Evolutionary conservation across 495 filamentous ascomycete genomes (phyloP), one percentile per base, ranked within the genome.

Genomic region (Hypoxylon lienhwacheense): DNA sequence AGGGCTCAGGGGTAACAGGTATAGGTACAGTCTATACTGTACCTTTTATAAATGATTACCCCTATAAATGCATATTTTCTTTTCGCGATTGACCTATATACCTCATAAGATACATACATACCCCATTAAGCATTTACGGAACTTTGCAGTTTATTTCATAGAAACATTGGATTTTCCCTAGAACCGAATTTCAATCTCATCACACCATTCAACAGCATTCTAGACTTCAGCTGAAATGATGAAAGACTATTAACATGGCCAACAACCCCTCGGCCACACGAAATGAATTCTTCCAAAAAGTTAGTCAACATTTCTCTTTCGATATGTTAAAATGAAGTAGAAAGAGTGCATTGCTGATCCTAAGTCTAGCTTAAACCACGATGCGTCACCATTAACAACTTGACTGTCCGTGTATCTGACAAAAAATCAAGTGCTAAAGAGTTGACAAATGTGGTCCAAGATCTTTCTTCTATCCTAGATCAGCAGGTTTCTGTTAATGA

Each of bases 301-400:
- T 74, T 63, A 33, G 53, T 48, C 54, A 7, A 32, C 4, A 24
- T 21, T 26, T 24, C 44, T 28, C 28, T 19, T 28, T 8, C 19
- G 17, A 10, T 17, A 5, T 34, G 17, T 26, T 25, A n/a, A n/a
- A n/a, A n/a, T n/a, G n/a, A n/a, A 2, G 10, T 22, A 10, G 22
- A 44, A 21, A 15, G 12, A 36, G 8, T 11, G n/a, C 24, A 35
- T 43, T 53, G 33, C 51, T 63, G 43, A 64, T 62, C 32, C 4
- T 16, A 7, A 5, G 26, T 12, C n/a, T 47, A 89, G 87, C 80
- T 95, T 37, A 90, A 88, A 57, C 77, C 82, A 55, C 75, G 78
- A 49, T 97, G 91, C 63, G 84, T 97, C 41, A 77, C 85, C 35
- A 80, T 96, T 47, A 89, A 85, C 68, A 81, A 89, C 55, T 69